Evolutionary conservation across 768 basidiomycete genomes (phyloP), one percentile per base, ranked within the genome.

Genomic region (Macrolepiota fuliginosa): DNA sequence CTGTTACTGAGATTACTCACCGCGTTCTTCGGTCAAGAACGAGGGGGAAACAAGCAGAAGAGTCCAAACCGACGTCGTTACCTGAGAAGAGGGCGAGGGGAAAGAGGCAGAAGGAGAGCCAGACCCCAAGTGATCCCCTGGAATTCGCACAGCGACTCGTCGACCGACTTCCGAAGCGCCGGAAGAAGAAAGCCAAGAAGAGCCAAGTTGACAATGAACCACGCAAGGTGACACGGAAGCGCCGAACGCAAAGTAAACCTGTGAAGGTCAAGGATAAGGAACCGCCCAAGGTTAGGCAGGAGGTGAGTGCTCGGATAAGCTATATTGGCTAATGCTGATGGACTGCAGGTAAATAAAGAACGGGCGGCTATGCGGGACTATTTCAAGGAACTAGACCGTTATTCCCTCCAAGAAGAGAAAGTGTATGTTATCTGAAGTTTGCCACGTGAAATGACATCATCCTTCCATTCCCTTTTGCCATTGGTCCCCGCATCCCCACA

Each of bases 321-420:
- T 51, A 25, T 51, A 51, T 63, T 9, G 36, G 29, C 3, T 15
- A 19, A 27, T 13, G 22, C 11, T 29, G 17, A 25, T 29, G n/a
- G 27, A 36, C 61, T 80, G 79, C 77, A 71, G 68, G 76, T 76
- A 68, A 77, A 79, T 22, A 71, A 69, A 45, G 81, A 81, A 50
- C 79, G 82, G n/a, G 76, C 77, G 60, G 84, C 76, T 4, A 79
- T 83, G 25, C 59, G 83, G 42, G 81, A 82, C 45, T 86, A 84
- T 65, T 85, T 85, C 70, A 77, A 77, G 61, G 76, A 77, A 45
- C 64, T 86, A 29, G 79, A 84, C 19, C 76, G 74, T 6, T 86
- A 84, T 63, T 75, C 81, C 64, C 74, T 86, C 39, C 79, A 79
- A 64, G 83, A 81, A 58, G 85, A 86, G 67, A 81, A 84, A 55